Conservation (phyloP, 306 rosid genomes). For the Quercus mongolica region DNA sequence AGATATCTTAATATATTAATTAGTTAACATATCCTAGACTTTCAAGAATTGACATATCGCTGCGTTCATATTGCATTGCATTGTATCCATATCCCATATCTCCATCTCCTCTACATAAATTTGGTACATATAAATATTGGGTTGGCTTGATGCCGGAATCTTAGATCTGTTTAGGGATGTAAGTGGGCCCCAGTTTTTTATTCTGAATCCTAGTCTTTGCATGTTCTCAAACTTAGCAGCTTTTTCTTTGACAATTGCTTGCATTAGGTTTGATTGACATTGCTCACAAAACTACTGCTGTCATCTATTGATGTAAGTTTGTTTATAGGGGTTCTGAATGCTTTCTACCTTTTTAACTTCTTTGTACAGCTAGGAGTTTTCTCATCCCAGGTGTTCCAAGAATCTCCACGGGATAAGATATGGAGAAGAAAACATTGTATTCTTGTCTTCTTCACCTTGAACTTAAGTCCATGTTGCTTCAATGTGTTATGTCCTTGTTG, state of each 20-base stretch:
- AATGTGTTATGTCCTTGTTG: background rate
- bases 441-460: conserved; percentile 24
- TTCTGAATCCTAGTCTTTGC: background rate
- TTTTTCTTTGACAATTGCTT: background rate
- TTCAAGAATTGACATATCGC: background rate
- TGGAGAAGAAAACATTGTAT: conserved; percentile 92
- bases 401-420: conserved; percentile 76
- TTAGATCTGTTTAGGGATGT: background rate
- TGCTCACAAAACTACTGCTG: background rate
- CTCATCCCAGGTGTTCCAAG: conserved; percentile 99
- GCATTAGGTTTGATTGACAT: background rate
- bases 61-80: background rate
- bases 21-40: background rate
- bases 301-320: background rate
- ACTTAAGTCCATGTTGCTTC: background rate
- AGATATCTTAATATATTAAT: background rate
- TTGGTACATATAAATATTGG: background rate
- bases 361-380: conserved; percentile 93
- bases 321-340: conserved; percentile 15
- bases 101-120: background rate
- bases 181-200: background rate
- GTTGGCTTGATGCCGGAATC: background rate
- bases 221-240: background rate
- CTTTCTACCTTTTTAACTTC: conserved; percentile 39
- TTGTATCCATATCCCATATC: background rate